A percentile compares a stretch with the other conserved stretches of the same genome.
Evolutionary conservation across 495 filamentous ascomycete species (phyloP).

Genomic region (Tuber indicum): DNA sequence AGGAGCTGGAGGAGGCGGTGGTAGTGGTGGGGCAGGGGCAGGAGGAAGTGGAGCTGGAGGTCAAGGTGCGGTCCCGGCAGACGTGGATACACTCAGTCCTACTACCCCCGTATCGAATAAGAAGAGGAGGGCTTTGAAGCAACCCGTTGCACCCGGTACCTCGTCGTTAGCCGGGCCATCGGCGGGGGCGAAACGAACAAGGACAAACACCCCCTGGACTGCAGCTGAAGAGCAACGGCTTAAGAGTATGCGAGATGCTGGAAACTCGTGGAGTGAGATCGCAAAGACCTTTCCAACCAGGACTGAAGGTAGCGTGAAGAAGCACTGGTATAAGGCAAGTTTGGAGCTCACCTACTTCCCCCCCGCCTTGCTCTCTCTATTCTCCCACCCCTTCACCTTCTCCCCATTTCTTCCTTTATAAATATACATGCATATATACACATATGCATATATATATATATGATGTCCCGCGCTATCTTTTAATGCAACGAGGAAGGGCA

Average conservation of each 20-base stretch:
- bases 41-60: conserved; percentile 3
- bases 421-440: conserved; percentile 8
- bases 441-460: conserved; percentile 5
- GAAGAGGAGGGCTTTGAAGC: conserved; percentile 34
- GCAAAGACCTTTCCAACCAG: conserved; percentile 93
- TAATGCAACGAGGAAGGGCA: neutral
- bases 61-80: conserved; percentile 2
- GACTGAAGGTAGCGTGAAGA: conserved; percentile 97
- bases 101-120: conserved; percentile 35
- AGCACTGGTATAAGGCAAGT: conserved; percentile 97
- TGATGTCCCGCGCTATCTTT: neutral
- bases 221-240: conserved; percentile 86
- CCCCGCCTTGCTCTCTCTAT: neutral
- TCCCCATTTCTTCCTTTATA: neutral
- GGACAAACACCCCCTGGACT: conserved; percentile 97
- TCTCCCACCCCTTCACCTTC: neutral
- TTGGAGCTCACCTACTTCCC: conserved; percentile 10
- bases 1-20: neutral
- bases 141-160: conserved; percentile 26
- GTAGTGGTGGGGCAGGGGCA: neutral
- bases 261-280: conserved; percentile 93
- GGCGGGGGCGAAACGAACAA: conserved; percentile 63
- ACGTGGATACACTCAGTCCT: conserved; percentile 34
- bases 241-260: conserved; percentile 87
- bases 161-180: conserved; percentile 29